Percentiles rank a stretch among this genome's conserved stretches.
Evolutionary conservation across 495 filamentous ascomycete species (phyloP).

Genomic region (Extremus antarcticus): DNA sequence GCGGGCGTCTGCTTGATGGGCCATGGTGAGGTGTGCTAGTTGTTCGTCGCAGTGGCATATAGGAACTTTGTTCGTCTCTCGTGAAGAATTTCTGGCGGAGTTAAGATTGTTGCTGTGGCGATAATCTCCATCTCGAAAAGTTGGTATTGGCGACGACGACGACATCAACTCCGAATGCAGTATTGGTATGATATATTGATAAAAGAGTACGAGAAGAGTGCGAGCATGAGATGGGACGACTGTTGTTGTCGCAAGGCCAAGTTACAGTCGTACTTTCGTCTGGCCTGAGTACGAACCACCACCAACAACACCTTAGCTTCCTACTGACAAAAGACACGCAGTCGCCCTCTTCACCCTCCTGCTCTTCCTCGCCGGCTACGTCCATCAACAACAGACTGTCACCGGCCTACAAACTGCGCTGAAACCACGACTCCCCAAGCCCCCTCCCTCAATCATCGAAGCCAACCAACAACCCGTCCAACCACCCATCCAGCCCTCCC

Average conservation of each 20-base stretch:
- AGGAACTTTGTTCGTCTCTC: no score
- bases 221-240: constrained; percentile 6
- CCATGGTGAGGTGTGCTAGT: constrained; percentile 16
- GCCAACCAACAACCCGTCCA: not conserved
- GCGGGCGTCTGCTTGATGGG: constrained; percentile 37
- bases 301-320: not conserved
- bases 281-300: constrained; percentile 22
- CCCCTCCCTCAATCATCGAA: constrained; percentile 13
- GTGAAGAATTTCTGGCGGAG: not conserved
- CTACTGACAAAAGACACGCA: constrained; percentile 1
- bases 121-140: not conserved
- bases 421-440: constrained; percentile 33
- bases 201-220: no score
- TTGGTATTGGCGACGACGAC: not conserved
- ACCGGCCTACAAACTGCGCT: constrained; percentile 50
- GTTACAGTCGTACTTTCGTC: constrained; percentile 32
- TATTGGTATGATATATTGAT: constrained; percentile 5
- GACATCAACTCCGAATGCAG: not conserved
- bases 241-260: constrained; percentile 34
- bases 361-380: constrained; percentile 60
- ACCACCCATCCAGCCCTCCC: constrained; percentile 24
- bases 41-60: not conserved
- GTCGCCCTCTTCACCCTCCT: constrained; percentile 50
- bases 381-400: constrained; percentile 60
- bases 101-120: constrained; percentile 14